phyloP scores from a whole-genome alignment of 2,329 filamentous ascomycete genomes.

The Emergomyces africanus region DNA sequence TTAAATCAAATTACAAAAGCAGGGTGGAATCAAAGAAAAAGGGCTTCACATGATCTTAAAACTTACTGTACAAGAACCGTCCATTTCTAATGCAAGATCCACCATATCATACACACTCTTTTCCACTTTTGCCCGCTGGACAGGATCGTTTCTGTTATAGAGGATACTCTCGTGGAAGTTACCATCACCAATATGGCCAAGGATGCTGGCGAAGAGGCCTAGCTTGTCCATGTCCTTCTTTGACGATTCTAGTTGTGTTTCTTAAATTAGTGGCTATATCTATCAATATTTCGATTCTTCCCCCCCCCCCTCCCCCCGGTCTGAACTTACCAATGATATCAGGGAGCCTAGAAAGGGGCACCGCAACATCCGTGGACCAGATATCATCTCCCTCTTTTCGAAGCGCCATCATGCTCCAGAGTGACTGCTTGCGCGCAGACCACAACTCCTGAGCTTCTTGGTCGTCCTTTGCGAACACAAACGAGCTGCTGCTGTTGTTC shows the following conservation, averaged over 20 bases:
- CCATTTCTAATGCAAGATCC: slow-evolving; percentile 80
- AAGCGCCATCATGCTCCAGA: slow-evolving; percentile 49
- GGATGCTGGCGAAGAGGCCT: slow-evolving; percentile 72
- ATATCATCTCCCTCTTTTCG: slow-evolving; percentile 43
- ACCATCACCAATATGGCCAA: slow-evolving; percentile 85
- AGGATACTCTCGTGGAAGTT: slow-evolving; percentile 94
- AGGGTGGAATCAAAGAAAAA: neutral
- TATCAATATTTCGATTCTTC: neutral
- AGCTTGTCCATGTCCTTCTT: slow-evolving; percentile 83
- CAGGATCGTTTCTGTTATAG: slow-evolving; percentile 58
- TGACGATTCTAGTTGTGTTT: slow-evolving; percentile 51
- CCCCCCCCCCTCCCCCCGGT: no score
- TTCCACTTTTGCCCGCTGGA: slow-evolving; percentile 63
- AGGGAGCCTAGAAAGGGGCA: slow-evolving; percentile 47
- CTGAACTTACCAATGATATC: slow-evolving; percentile 44
- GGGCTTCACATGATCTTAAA: neutral
- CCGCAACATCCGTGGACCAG: slow-evolving; percentile 50
- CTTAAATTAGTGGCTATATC: neutral
- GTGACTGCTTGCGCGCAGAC: slow-evolving; percentile 47
- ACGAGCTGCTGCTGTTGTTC: slow-evolving; percentile 41
- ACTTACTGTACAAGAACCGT: slow-evolving; percentile 66
- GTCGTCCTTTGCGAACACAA: slow-evolving; percentile 43
- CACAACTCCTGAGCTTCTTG: slow-evolving; percentile 44
- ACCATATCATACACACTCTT: slow-evolving; percentile 83
- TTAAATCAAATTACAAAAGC: neutral